A percentile compares a stretch with the other conserved stretches of the same genome.
These are phyloP conservation scores for Aureobasidium sp. DNA, from an alignment of 2,329 filamentous ascomycete species.

Conservation along the genomic window DNA sequence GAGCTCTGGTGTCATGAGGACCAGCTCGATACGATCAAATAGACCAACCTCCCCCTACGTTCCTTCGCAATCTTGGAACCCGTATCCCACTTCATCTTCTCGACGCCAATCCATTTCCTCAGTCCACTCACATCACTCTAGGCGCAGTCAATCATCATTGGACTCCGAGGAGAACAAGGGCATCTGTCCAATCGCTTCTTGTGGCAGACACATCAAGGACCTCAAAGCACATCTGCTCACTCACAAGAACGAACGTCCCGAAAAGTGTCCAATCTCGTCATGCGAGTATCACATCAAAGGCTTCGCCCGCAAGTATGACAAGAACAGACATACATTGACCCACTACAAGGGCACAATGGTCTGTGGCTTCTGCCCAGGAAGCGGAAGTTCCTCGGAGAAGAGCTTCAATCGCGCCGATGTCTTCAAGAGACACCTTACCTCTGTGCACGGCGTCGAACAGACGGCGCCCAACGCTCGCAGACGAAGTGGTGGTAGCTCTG, in stretches of 20 bases:
- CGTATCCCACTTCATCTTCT: constrained; percentile 39
- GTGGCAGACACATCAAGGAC: constrained; percentile 82
- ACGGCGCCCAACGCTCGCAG: constrained; percentile 86
- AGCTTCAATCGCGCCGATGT: constrained; percentile 93
- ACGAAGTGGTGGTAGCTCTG: constrained; percentile 46
- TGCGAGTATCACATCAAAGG: constrained; percentile 91
- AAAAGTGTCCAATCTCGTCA: constrained; percentile 87
- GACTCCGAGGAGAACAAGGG: constrained; percentile 50
- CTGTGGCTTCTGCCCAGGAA: constrained; percentile 87
- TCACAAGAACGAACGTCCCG: constrained; percentile 80
- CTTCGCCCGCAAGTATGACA: constrained; percentile 92
- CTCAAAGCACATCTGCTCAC: constrained; percentile 92
- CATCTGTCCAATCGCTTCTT: constrained; percentile 75
- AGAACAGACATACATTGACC: constrained; percentile 87
- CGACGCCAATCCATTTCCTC: constrained; percentile 65
- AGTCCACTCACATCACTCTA: constrained; percentile 58
- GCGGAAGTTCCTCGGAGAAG: constrained; percentile 83
- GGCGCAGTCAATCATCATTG: constrained; percentile 44
- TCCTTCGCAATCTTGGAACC: constrained; percentile 40
- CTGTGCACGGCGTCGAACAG: constrained; percentile 87
- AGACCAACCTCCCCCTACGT: constrained; percentile 12
- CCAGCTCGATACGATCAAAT: constrained; percentile 44
- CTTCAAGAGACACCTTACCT: constrained; percentile 88
- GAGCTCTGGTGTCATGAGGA: constrained; percentile 55
- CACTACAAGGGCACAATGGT: constrained; percentile 98